Evolutionary conservation across 2,329 filamentous ascomycete genomes (phyloP).

Genomic region (Fusarium abutilonis): DNA sequence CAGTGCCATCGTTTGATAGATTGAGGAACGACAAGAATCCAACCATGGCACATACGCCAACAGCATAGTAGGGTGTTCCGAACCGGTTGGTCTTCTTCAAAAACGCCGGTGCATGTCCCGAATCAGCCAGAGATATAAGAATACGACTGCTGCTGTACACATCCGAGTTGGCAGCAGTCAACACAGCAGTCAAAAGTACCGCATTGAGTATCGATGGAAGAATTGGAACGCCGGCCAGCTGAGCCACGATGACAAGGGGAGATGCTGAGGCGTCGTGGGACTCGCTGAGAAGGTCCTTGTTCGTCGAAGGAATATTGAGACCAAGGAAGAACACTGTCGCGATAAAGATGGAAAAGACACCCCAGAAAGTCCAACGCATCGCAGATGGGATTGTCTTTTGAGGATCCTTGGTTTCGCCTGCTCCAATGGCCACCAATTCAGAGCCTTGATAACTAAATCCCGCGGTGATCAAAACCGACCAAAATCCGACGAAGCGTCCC

Average conservation of each 20-base stretch:
- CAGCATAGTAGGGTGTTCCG: constrained; percentile 67
- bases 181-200: constrained; percentile 72
- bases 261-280: constrained; percentile 62
- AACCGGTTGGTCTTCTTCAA: constrained; percentile 68
- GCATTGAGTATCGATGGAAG: constrained; percentile 75
- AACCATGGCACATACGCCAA: constrained; percentile 64
- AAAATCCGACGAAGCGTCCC: constrained; percentile 68
- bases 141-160: constrained; percentile 75
- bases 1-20: constrained; percentile 67
- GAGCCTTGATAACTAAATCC: constrained; percentile 53
- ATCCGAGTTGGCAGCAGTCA: constrained; percentile 69
- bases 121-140: constrained; percentile 73
- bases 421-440: constrained; percentile 46
- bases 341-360: constrained; percentile 30
- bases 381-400: constrained; percentile 48
- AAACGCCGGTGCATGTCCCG: constrained; percentile 70
- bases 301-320: constrained; percentile 38
- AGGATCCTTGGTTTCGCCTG: constrained; percentile 49
- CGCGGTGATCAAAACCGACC: constrained; percentile 65
- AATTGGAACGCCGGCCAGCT: constrained; percentile 68
- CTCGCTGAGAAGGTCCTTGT: constrained; percentile 64
- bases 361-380: constrained; percentile 45
- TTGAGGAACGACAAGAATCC: constrained; percentile 77
- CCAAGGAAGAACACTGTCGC: constrained; percentile 22
- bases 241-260: constrained; percentile 74